Base-by-base conservation (phyloP, 768 basidiomycete species). In the Piloderma croceum region DNA sequence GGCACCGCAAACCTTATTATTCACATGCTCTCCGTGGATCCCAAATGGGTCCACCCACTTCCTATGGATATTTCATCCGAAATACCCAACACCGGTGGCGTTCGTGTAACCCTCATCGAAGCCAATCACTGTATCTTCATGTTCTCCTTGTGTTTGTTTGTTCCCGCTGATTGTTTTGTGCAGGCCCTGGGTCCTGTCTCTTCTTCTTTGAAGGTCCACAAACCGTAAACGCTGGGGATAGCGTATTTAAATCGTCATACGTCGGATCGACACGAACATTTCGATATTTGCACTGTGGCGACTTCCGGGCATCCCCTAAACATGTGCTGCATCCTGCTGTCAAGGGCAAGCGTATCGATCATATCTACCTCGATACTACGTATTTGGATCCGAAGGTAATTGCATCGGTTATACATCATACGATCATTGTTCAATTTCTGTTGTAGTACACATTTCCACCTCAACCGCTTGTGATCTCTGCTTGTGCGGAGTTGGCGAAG, bases 71-170 rank as follows among this genome's bases (percentile, higher is more conserved):
- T 67, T 0, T 74, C 90, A 0, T 82, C 78, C 0, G 57, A 77
- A 24, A 71, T 96, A 41, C 90, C 94, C 1, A 64, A 87, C 49
- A 90, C 90, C 0, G 78, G 79, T 20, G 92, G 92, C 2, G 89
- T 97, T 24, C 69, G 65, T 25, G 93, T 97, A 4, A 97, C 91
- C 2, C 76, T 93, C 29, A 90, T 99, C n/a, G 90, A 96, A 53
- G 96, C 94, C 7, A 98, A 99, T 58, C 96, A 98, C 56, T 97
- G 94, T 73, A n/a, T n/a, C n/a, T n/a, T n/a, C n/a, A n/a, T n/a
- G n/a, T n/a, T n/a, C n/a, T n/a, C 41, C 31, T 69, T 51, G n/a
- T 15, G 19, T 21, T 7, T 34, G 5, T 13, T 25, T 2, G 6
- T 22, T n/a, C 13, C n/a, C n/a, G n/a, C n/a, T n/a, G n/a, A n/a